Percentiles rank a stretch among this genome's conserved stretches.
Conservation (phyloP, 139 green algal genomes). For the Monoraphidium neglectum region DNA sequence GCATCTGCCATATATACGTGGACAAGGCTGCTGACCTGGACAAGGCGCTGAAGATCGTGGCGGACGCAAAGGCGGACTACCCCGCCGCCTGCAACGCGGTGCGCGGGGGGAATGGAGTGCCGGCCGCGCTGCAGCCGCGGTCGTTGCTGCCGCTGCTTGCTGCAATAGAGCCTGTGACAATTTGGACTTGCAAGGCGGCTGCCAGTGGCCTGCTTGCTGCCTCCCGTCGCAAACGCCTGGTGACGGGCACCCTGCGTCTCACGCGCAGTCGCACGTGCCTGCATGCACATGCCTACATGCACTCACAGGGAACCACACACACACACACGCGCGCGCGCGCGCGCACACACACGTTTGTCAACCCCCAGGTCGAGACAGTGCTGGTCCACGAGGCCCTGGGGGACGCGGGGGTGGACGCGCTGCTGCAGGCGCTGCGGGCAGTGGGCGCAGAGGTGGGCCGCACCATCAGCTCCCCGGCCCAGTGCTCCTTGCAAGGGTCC, state of each 20-base stretch:
- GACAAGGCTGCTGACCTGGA: slow-evolving; percentile 74
- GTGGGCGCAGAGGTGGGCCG: slow-evolving; percentile 40
- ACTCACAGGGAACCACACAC: too few relatives aligned
- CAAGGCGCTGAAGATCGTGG: slow-evolving; percentile 50
- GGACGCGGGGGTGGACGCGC: slow-evolving; percentile 34
- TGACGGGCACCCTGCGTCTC: too few relatives aligned
- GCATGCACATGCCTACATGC: too few relatives aligned
- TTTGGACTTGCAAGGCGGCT: too few relatives aligned
- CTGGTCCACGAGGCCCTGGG: slow-evolving; percentile 66
- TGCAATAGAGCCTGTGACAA: too few relatives aligned
- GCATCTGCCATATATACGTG: slow-evolving; percentile 98
- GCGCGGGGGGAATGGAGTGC: slow-evolving; percentile 46
- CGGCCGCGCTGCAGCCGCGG: not conserved
- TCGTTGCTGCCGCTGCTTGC: not conserved
- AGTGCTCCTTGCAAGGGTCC: too few relatives aligned
- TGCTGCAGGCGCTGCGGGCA: slow-evolving; percentile 64
- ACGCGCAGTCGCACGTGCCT: too few relatives aligned
- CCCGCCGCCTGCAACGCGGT: slow-evolving; percentile 98
- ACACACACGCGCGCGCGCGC: too few relatives aligned
- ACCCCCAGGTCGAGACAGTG: slow-evolving; percentile 83
- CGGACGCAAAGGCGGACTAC: slow-evolving; percentile 97
- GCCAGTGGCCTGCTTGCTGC: too few relatives aligned
- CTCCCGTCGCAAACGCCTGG: too few relatives aligned
- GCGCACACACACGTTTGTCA: not conserved
- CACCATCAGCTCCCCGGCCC: not conserved